Percentiles rank a stretch among this genome's conserved stretches.
Evolutionary conservation across 2,329 filamentous ascomycete species (phyloP).

Genomic region (Cercospora brassicicola): DNA sequence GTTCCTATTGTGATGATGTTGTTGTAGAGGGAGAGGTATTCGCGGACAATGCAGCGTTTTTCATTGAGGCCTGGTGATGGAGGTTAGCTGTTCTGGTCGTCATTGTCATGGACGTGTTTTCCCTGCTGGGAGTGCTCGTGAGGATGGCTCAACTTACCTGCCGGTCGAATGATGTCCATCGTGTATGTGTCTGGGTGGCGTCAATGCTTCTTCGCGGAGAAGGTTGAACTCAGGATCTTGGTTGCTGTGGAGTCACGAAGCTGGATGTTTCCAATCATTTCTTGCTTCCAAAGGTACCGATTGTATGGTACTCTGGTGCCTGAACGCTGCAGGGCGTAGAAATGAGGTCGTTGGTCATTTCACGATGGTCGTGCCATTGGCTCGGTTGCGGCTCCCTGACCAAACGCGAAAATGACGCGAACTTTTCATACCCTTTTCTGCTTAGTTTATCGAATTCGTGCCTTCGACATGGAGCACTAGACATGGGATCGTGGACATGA

Average conservation of each 20-base stretch:
- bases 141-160: conserved; percentile 2
- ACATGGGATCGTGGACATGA: neutral
- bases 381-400: neutral
- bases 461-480: neutral
- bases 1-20: conserved; percentile 42
- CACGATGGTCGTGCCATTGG: neutral
- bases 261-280: neutral
- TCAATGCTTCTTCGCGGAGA: neutral
- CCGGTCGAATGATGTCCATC: conserved; percentile 19
- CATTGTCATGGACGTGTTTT: neutral
- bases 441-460: neutral
- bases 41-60: conserved; percentile 44
- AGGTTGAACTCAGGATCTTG: neutral
- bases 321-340: neutral
- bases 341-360: neutral
- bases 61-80: conserved; percentile 32
- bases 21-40: conserved; percentile 46
- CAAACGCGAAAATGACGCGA: neutral
- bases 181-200: neutral
- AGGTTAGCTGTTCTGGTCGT: neutral
- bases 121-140: neutral
- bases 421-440: neutral
- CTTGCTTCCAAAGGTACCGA: neutral
- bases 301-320: neutral
- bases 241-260: neutral